Base-by-base conservation (phyloP, 805 yeast species). In the Kodamaea neixiangensis region DNA sequence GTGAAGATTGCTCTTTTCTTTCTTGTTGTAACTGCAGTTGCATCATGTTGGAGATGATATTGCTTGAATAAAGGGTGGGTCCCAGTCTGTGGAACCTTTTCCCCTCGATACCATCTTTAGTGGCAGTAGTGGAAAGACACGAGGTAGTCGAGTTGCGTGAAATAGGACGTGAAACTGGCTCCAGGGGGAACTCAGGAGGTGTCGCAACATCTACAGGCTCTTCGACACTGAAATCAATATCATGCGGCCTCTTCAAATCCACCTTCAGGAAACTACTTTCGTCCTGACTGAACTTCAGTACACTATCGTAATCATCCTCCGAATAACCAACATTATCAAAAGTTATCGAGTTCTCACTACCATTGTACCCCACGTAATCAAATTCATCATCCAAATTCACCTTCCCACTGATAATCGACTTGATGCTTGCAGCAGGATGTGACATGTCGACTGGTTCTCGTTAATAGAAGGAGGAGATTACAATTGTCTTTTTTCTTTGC, bases 81-180 rank as follows among this genome's bases (percentile, higher is more conserved):
- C 75, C 74, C 21, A 62, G 63, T 44, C 84, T 68, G 57, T 76
- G 81, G 41, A 81, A 70, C 44, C 79, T 67, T 53, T 79, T 78
- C 3, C 91, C 91, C 60, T 85, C 89, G 3, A 85, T 65, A 0
- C 91, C 90, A 63, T 86, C 90, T 57, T 86, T 85, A 14, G 88
- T 83, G 18, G 90, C 90, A 3, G 86, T 83, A 37, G 85, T 83
- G 0, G 89, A 84, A n/a, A 85, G 62, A 31, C 87, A 85, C 1
- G 89, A 83, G 0, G 87, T 81, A 15, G 79, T 78, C 19, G 87
- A 81, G 43, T 79, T 77, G 45, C 89, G 73, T 0, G 89, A 83
- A 17, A 80, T 60, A 0, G 87, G 86, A 41, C 88, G 72, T 1
- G 88, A 81, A 31, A 58, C 54, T 5, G 66, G 59, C 13, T 68